Evolutionary conservation across 2,329 filamentous ascomycete species (phyloP), one percentile per base, ranked within the genome.

Genomic region (Zasmidium cellare): DNA sequence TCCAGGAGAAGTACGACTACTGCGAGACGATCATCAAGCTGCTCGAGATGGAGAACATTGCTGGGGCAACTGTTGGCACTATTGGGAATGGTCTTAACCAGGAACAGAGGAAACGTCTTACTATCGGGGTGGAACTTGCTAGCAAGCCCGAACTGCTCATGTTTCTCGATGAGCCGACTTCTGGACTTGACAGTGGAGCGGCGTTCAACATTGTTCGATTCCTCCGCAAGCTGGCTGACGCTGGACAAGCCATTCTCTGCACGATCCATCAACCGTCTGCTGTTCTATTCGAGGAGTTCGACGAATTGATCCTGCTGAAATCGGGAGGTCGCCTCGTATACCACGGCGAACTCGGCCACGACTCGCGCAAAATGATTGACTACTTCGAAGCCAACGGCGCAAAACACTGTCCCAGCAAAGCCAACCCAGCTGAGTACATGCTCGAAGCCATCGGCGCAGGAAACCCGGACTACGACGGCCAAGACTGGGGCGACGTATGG

Each of bases 191-290:
- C 35, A 23, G 19, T 45, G 50, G 50, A 22, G 50, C 50, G 3
- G 50, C 50, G 3, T 53, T 53, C 35, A 53, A 53, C 22, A 53
- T 53, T 22, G 50, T 53, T 16, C 19, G 50, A 22, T 53, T 53
- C 50, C 50, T 53, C 14, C 50, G 50, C 9, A 53, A 45, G 23
- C 50, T 53, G 18, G 50, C 50, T 24, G 50, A 53, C n/a, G 50
- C 50, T 1, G 50, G 50, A 7, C 91, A 94, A 72, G 92, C 92
- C 53, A 90, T 97, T 75, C 85, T 97, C 14, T 96, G 92, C 78
- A 96, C 92, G 0, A 96, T 97, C 59, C 92, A 97, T 74, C 92
- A 97, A 74, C 92, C 92, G n/a, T 96, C 90, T 14, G 91, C 92
- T 31, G 91, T 96, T 82, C 82, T 97, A 51, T 96, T 97, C 80